Evolutionary conservation across 768 basidiomycete genomes (phyloP).

Genomic region (Boletus speciosus): DNA sequence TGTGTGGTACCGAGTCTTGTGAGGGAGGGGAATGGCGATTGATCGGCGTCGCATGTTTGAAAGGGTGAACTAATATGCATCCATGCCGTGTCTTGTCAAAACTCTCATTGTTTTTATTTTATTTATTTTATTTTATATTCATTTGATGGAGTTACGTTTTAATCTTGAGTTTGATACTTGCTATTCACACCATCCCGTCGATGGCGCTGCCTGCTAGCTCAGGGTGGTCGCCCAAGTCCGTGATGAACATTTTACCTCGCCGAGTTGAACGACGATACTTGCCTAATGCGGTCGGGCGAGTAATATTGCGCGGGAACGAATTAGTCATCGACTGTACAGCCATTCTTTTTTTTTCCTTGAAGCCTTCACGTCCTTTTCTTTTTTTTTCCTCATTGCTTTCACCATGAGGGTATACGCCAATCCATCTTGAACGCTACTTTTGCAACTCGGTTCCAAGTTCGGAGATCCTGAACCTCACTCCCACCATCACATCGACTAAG

Average conservation of each 20-base stretch:
- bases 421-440: background rate
- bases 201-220: background rate
- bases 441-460: no score
- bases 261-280: constrained; percentile 21
- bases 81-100: background rate
- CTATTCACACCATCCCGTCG: background rate
- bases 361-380: no score
- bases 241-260: background rate
- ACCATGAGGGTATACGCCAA: background rate
- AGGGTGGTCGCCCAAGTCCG: no score
- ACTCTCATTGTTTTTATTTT: background rate
- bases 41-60: background rate
- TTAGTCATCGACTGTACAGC: constrained; percentile 25
- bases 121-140: no score
- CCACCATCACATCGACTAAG: no score
- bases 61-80: background rate
- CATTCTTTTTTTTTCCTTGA: background rate
- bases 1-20: background rate
- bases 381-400: background rate
- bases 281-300: constrained; percentile 9
- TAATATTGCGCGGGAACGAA: constrained; percentile 13
- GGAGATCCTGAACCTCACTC: no score
- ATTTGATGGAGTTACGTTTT: background rate
- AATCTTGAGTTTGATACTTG: background rate
- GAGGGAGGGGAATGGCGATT: background rate